A percentile compares a stretch with the other conserved stretches of the same genome.
phyloP scores from a whole-genome alignment of 2,329 filamentous ascomycete species.

The Aspergillus fijiensis region DNA sequence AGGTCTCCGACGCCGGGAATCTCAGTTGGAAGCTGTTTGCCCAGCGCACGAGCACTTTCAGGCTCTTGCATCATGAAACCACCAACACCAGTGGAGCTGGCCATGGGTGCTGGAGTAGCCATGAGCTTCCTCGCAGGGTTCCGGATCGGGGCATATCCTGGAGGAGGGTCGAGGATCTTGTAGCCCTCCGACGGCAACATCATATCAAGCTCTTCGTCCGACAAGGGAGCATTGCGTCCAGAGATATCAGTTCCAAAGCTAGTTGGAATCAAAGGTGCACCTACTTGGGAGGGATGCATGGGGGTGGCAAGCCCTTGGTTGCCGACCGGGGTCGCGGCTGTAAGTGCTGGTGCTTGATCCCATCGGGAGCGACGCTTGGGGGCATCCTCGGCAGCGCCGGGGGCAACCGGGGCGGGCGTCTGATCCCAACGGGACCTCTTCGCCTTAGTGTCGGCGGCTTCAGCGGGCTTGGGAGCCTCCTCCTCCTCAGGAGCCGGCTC shows the following conservation, averaged over 20 bases:
- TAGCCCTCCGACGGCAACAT: constrained; percentile 92
- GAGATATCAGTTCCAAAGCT: constrained; percentile 80
- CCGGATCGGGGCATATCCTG: constrained; percentile 83
- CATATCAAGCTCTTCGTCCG: constrained; percentile 89
- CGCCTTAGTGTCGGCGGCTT: constrained; percentile 58
- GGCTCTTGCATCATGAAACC: constrained; percentile 99
- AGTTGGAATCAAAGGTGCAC: constrained; percentile 52
- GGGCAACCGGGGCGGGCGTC: constrained; percentile 60
- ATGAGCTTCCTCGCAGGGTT: constrained; percentile 73
- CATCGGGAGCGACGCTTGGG: constrained; percentile 80
- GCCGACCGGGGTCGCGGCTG: constrained; percentile 69
- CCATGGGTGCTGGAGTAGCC: constrained; percentile 67
- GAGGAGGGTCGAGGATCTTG: constrained; percentile 84
- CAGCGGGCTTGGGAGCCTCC: constrained; percentile 51
- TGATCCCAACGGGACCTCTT: constrained; percentile 90
- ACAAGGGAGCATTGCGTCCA: constrained; percentile 74
- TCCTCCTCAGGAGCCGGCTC: constrained; percentile 50
- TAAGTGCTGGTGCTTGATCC: constrained; percentile 76
- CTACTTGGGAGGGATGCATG: constrained; percentile 67
- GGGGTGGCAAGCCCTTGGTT: constrained; percentile 74
- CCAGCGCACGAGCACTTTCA: constrained; percentile 75
- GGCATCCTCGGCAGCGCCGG: constrained; percentile 52
- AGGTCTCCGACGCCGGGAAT: constrained; percentile 94
- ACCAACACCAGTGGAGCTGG: constrained; percentile 59
- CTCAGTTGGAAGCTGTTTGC: constrained; percentile 89